A percentile compares a stretch with the other conserved stretches of the same genome.
phyloP scores from a whole-genome alignment of 1,284 basidiomycete species.

The Amylostereum areolatum region DNA sequence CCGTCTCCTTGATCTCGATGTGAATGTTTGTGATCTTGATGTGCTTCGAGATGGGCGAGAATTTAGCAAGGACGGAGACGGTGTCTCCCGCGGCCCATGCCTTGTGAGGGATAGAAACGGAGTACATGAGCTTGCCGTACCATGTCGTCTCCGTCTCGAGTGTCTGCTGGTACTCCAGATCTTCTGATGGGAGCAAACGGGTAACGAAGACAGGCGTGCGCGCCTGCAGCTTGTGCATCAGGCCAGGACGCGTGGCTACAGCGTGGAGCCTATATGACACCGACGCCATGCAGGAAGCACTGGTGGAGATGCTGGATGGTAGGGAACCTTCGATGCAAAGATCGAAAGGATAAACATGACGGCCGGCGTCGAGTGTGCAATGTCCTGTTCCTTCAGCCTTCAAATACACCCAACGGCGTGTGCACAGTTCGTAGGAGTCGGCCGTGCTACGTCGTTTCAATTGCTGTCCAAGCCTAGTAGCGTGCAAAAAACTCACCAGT shows the following conservation, averaged over 20 bases:
- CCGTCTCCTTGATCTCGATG: neutral
- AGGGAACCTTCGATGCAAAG: constrained; percentile 66
- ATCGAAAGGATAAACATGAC: constrained; percentile 74
- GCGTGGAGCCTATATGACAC: neutral
- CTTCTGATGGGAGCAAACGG: constrained; percentile 65
- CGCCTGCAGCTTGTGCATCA: constrained; percentile 47
- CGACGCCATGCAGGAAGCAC: constrained; percentile 44
- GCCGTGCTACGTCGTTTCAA: neutral
- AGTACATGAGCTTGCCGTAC: constrained; percentile 84
- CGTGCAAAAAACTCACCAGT: neutral
- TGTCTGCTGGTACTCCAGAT: constrained; percentile 84
- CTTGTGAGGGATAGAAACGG: constrained; percentile 69
- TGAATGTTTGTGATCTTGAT: constrained; percentile 45
- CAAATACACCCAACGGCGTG: neutral
- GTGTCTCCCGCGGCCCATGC: constrained; percentile 80
- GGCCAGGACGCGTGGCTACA: neutral
- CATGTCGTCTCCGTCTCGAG: constrained; percentile 84
- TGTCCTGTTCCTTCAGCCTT: no score
- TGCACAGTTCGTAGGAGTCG: neutral
- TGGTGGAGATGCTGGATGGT: constrained; percentile 44
- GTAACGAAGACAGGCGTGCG: constrained; percentile 52
- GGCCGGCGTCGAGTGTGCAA: constrained; percentile 60
- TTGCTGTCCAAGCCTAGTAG: neutral
- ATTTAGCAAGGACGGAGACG: constrained; percentile 69
- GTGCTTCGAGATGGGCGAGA: constrained; percentile 74